These are phyloP conservation scores for Deinandra increscens DNA, from an alignment of 129 eudicot species.

Conservation along the genomic window DNA sequence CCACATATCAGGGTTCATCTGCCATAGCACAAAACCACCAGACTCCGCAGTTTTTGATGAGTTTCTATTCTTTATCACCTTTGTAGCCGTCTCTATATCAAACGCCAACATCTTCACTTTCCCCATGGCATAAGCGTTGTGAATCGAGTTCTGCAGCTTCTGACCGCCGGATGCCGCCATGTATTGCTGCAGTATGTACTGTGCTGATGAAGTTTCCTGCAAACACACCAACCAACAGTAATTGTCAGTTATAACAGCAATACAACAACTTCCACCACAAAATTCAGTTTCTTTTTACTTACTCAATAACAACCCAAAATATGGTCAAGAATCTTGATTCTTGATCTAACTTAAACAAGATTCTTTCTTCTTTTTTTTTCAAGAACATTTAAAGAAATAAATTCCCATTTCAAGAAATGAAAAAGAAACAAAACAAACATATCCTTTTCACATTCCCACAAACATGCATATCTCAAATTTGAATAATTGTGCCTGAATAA, in stretches of 20 bases:
- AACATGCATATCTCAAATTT: conserved; percentile 1
- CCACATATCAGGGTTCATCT: no score
- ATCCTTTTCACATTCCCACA: background rate
- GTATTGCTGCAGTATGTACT: conserved; percentile 90
- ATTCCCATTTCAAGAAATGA: conserved; percentile 1
- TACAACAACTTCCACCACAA: conserved; percentile 32
- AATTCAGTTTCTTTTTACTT: conserved; percentile 25
- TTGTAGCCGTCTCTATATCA: conserved; percentile 83
- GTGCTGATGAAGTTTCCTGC: conserved; percentile 97
- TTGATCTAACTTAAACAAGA: conserved; percentile 13
- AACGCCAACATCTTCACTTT: conserved; percentile 84
- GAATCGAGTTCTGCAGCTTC: conserved; percentile 64
- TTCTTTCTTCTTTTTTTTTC: background rate
- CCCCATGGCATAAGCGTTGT: conserved; percentile 86
- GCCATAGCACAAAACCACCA: no score
- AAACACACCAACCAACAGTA: conserved; percentile 32
- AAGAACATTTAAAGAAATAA: conserved; percentile 5
- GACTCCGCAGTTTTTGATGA: no score
- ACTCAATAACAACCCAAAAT: conserved; percentile 36
- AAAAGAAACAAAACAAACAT: conserved; percentile 5
- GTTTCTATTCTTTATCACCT: conserved; percentile 72
- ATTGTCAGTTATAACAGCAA: background rate
- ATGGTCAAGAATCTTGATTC: conserved; percentile 32
- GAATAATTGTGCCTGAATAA: conserved; percentile 6
- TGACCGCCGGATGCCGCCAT: conserved; percentile 90